These are phyloP conservation scores for Tulasnella sp. DNA, from an alignment of 768 basidiomycete genomes.

Conservation along the genomic window DNA sequence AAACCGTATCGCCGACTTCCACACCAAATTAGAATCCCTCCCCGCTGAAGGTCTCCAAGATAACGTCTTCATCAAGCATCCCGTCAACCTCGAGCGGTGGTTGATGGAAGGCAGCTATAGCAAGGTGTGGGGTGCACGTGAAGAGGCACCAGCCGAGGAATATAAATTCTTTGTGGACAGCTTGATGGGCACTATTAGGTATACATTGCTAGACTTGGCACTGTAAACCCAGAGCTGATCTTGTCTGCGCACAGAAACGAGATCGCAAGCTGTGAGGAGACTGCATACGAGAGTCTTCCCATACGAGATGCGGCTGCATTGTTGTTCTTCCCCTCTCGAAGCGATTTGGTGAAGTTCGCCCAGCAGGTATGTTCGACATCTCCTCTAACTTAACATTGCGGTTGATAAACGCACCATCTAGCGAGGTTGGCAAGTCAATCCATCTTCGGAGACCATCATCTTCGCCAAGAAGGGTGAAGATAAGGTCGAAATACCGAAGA, in stretches of 20 bases:
- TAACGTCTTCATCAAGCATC: constrained; percentile 68
- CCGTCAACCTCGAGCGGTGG: constrained; percentile 88
- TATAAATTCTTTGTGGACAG: constrained; percentile 91
- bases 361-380: constrained; percentile 41
- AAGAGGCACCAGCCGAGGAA: constrained; percentile 84
- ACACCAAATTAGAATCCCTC: constrained; percentile 88
- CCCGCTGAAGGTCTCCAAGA: constrained; percentile 34
- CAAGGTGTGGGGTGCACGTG: constrained; percentile 93
- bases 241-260: constrained; percentile 51
- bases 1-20: constrained; percentile 95
- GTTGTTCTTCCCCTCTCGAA: constrained; percentile 76
- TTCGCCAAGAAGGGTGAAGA: constrained; percentile 78
- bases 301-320: constrained; percentile 81
- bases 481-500: constrained; percentile 71
- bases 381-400: constrained; percentile 9
- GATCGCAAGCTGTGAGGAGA: constrained; percentile 93
- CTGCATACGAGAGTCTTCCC: constrained; percentile 84
- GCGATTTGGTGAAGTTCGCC: constrained; percentile 74
- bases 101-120: constrained; percentile 98
- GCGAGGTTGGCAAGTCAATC: constrained; percentile 77
- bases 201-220: constrained; percentile 19
- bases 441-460: constrained; percentile 52
- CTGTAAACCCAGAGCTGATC: neutral
- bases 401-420: constrained; percentile 25
- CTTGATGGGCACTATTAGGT: constrained; percentile 90